phyloP scores from a whole-genome alignment of 2,329 filamentous ascomycete species.

The Diaporthe destruens region DNA sequence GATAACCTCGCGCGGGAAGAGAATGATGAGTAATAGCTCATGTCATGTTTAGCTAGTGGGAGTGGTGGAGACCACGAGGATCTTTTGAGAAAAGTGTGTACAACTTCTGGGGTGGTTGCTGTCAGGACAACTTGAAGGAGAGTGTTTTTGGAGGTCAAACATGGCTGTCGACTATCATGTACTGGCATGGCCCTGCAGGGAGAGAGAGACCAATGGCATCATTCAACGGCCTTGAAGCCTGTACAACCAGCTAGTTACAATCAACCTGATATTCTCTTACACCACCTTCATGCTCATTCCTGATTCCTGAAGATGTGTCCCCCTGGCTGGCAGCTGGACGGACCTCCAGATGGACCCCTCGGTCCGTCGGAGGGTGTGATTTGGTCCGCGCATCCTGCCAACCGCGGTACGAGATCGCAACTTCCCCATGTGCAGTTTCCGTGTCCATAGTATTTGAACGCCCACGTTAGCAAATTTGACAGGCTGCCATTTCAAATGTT shows the following conservation, averaged over 20 bases:
- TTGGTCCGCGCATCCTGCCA: neutral
- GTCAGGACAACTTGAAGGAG: too few relatives aligned
- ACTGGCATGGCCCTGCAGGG: neutral
- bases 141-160: too few relatives aligned
- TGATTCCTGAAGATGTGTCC: neutral
- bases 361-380: neutral
- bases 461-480: neutral
- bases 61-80: neutral
- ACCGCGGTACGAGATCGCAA: neutral
- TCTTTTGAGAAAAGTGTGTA: neutral
- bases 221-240: too few relatives aligned
- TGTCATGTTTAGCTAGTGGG: neutral
- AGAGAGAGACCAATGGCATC: neutral
- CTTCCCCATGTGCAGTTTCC: constrained; percentile 3
- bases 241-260: neutral
- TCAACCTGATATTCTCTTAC: neutral
- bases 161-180: too few relatives aligned
- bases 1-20: neutral
- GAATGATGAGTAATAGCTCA: neutral
- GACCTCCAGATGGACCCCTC: neutral
- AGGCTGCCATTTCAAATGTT: neutral
- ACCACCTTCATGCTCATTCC: neutral
- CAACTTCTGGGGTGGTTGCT: too few relatives aligned
- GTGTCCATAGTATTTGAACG: too few relatives aligned
- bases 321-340: too few relatives aligned